phyloP scores from a whole-genome alignment of 352 stramenopile genomes.

The Phytopythium delawarense region DNA sequence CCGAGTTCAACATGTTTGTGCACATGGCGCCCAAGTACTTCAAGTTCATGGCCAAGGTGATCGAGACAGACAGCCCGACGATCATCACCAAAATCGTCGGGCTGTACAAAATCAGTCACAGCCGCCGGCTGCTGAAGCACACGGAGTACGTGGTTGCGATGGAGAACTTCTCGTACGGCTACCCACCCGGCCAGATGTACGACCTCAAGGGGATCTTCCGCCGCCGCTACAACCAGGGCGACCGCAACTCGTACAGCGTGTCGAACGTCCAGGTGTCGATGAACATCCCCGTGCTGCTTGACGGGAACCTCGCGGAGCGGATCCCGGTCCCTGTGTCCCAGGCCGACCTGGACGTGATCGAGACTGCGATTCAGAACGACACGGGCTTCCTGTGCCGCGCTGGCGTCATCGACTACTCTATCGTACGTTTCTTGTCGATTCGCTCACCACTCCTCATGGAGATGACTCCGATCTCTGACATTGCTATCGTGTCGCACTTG shows the following conservation, averaged over 20 bases:
- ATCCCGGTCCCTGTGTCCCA: conserved; percentile 77
- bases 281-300: conserved; percentile 64
- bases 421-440: conserved; percentile 36
- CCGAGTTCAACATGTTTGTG: conserved; percentile 89
- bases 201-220: conserved; percentile 84
- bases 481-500: conserved; percentile 1
- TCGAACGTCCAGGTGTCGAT: conserved; percentile 47
- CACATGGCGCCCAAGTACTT: conserved; percentile 88
- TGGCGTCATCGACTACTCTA: conserved; percentile 84
- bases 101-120: conserved; percentile 74
- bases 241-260: conserved; percentile 29
- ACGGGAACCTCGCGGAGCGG: conserved; percentile 77
- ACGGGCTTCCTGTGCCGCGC: conserved; percentile 67
- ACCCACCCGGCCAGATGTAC: conserved; percentile 75
- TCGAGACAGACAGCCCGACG: conserved; percentile 50
- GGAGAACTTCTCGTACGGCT: conserved; percentile 84
- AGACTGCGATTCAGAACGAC: conserved; percentile 71
- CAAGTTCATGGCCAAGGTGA: conserved; percentile 72
- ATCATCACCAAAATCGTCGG: conserved; percentile 86
- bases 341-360: conserved; percentile 53
- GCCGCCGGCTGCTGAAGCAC: conserved; percentile 57
- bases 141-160: conserved; percentile 84
- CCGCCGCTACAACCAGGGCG: conserved; percentile 56
- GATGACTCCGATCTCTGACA: neutral
- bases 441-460: neutral